These are phyloP conservation scores for Alisma plantagoaquatica DNA, from an alignment of 106 monocot genomes.

Conservation along the genomic window DNA sequence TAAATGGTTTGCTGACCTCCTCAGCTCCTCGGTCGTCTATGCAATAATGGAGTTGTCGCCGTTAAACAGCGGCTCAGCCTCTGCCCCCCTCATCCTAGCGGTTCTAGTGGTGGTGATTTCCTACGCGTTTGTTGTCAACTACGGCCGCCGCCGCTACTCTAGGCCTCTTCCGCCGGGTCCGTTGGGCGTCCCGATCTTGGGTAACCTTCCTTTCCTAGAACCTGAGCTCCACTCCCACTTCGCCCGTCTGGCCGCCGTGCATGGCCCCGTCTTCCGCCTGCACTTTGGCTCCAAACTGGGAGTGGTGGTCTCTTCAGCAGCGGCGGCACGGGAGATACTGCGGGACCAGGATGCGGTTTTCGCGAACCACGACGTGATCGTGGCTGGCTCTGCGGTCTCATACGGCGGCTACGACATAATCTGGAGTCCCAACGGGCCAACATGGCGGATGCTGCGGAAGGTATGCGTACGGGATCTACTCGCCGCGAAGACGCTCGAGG, in stretches of 20 bases:
- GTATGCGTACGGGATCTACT: conserved; percentile 40
- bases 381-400: conserved; percentile 8
- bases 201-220: conserved; percentile 38
- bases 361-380: conserved; percentile 36
- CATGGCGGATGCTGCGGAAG: conserved; percentile 51
- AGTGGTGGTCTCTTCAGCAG: conserved; percentile 33
- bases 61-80: no score
- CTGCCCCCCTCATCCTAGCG: no score
- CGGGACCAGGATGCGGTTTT: conserved; percentile 30
- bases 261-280: conserved; percentile 45
- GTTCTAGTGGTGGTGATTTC: neutral
- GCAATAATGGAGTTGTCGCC: no score
- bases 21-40: no score
- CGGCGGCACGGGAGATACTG: conserved; percentile 23
- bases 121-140: no score
- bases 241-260: conserved; percentile 19
- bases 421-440: conserved; percentile 42
- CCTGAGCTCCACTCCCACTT: conserved; percentile 45
- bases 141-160: no score
- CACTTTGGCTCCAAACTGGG: conserved; percentile 36
- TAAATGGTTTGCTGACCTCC: no score
- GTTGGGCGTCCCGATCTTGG: conserved; percentile 34
- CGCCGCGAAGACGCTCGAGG: conserved; percentile 14
- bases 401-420: conserved; percentile 34
- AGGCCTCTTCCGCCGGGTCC: conserved; percentile 57